Base-by-base conservation (phyloP, 2,329 filamentous ascomycete species). In the Fusarium cyanostomum region DNA sequence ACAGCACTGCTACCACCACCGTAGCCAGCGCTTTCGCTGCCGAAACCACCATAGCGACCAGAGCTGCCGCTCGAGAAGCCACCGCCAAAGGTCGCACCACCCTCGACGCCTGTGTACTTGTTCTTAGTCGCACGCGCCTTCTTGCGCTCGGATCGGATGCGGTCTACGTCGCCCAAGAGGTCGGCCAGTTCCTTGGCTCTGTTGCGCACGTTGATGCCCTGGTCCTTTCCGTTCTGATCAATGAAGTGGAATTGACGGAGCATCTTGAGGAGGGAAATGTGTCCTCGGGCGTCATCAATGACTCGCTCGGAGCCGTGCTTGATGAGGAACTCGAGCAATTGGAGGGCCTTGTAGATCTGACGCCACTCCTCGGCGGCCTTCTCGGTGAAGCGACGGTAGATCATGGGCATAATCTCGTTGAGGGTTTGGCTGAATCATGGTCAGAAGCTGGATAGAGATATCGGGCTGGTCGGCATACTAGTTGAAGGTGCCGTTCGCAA, bases 391-490 rank as follows among this genome's bases (percentile, higher is more conserved):
- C 95, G 92, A 74, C 96, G 95, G 82, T 99, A 99, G 74, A 99
- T 97, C 92, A 99, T 95, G 67, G 95, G 95, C 95, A 99, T 99
- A 75, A 99, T 98, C 79, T 99, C 95, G 78, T 98, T 98, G 55
- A 99, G 88, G 49, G 94, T 87, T 87, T 97, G 93, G 77, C 94
- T 97, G 74, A 55, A 37, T 15, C 41, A 48, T 35, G 13, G 71
- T 73, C 51, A 73, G 57, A 43, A 52, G 44, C 35, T 51, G 43
- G 16, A 38, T 8, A 59, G 35, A 27, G 9, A n/a, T n/a, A 18
- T 52, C 13, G 26, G 27, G 80, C 21, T 33, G 16, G 13, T 4
- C 15, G 16, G 33, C 92, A 74, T 82, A 98, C 95, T 98, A 99
- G 81, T 94, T 98, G 80, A 97, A 96, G 58, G 95, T 99, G 72